phyloP scores from a whole-genome alignment of 495 filamentous ascomycete species.

The Penicillium macrosclerotiorum region DNA sequence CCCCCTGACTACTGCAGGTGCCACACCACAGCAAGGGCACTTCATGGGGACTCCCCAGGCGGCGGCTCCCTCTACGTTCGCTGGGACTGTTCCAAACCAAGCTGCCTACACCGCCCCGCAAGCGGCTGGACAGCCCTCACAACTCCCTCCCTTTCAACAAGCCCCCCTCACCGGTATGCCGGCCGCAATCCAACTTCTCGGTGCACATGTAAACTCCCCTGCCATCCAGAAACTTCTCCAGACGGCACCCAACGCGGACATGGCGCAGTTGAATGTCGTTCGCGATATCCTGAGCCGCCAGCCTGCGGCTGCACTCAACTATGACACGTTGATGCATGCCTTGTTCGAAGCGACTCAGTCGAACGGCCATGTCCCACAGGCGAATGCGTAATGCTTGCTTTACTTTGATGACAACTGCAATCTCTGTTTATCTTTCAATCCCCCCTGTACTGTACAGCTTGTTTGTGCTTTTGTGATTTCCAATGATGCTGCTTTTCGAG shows the following conservation, averaged over 20 bases:
- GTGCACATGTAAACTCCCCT: conserved; percentile 55
- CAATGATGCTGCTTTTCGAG: conserved; percentile 1
- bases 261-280: conserved; percentile 63
- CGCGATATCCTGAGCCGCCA: conserved; percentile 55
- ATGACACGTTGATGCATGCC: conserved; percentile 37
- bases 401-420: conserved; percentile 9
- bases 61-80: conserved; percentile 21
- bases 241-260: conserved; percentile 60
- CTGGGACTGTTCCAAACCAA: conserved; percentile 25
- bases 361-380: conserved; percentile 31
- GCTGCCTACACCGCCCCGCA: conserved; percentile 34
- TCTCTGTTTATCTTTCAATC: conserved; percentile 5
- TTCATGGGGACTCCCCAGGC: conserved; percentile 27
- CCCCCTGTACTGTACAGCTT: conserved; percentile 18
- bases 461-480: conserved; percentile 5
- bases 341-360: conserved; percentile 37
- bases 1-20: conserved; percentile 42
- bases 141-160: conserved; percentile 15
- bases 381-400: conserved; percentile 17
- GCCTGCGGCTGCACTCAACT: conserved; percentile 40
- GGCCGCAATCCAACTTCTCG: conserved; percentile 52
- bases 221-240: conserved; percentile 66
- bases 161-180: conserved; percentile 21
- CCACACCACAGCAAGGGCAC: conserved; percentile 37
- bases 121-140: conserved; percentile 18